Conservation (phyloP, 2,329 filamentous ascomycete genomes). For the Stemphylium vesicarium region DNA sequence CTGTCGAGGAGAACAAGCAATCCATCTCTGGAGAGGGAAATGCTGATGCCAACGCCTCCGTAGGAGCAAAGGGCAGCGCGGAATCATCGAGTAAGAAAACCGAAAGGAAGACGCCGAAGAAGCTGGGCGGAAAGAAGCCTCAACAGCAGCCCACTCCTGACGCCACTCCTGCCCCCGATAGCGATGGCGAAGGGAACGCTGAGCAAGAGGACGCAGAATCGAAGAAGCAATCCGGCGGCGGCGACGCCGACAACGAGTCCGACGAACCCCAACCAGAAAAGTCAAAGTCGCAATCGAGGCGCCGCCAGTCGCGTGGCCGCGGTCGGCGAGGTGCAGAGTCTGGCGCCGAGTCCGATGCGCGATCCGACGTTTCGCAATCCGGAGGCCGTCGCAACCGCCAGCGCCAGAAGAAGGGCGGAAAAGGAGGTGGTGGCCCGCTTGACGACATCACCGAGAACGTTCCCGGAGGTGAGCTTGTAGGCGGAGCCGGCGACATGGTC, state of each 20-base stretch:
- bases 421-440: constrained; percentile 57
- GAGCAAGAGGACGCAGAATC: constrained; percentile 50
- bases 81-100: constrained; percentile 53
- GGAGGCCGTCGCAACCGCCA: constrained; percentile 65
- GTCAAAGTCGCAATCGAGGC: constrained; percentile 53
- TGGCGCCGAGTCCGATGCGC: constrained; percentile 62
- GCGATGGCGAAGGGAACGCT: constrained; percentile 52
- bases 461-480: constrained; percentile 59
- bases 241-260: constrained; percentile 47
- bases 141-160: constrained; percentile 55
- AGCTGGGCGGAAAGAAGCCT: constrained; percentile 55
- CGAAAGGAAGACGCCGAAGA: constrained; percentile 58
- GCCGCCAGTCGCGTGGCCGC: constrained; percentile 58
- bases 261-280: constrained; percentile 56
- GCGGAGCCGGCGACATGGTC: constrained; percentile 62
- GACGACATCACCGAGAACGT: constrained; percentile 62
- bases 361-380: constrained; percentile 60
- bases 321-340: constrained; percentile 55
- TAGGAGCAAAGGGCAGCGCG: constrained; percentile 46
- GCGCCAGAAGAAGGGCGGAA: constrained; percentile 55
- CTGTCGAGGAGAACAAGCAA: constrained; percentile 47
- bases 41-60: constrained; percentile 45
- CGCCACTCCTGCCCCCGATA: constrained; percentile 55
- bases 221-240: constrained; percentile 42
- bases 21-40: constrained; percentile 47